These are phyloP conservation scores for Fomitopsis palustris DNA, from an alignment of 1,284 basidiomycete species.

Conservation along the genomic window DNA sequence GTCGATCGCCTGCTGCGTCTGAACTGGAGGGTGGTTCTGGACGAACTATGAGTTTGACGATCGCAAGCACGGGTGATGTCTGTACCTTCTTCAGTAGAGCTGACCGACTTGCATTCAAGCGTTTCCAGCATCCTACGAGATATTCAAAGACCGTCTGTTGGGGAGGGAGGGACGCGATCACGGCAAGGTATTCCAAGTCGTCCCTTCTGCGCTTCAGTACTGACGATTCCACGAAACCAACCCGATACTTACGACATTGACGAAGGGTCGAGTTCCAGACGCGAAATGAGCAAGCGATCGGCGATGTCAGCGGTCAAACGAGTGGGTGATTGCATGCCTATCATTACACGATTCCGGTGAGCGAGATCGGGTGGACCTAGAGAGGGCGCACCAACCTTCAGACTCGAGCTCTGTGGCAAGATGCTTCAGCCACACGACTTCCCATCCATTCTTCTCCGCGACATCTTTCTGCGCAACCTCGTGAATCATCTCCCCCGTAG, in stretches of 20 bases:
- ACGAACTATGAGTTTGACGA: background rate
- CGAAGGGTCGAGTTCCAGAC: slow-evolving; percentile 80
- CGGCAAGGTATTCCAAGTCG: slow-evolving; percentile 76
- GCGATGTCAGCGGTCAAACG: slow-evolving; percentile 55
- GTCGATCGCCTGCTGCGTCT: slow-evolving; percentile 57
- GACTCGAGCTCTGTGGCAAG: slow-evolving; percentile 69
- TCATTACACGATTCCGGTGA: too few species aligned
- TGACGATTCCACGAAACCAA: background rate
- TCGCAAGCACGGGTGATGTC: too few species aligned
- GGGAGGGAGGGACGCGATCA: slow-evolving; percentile 76
- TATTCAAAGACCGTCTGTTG: slow-evolving; percentile 90
- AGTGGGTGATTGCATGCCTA: slow-evolving; percentile 13
- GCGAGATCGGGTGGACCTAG: too few species aligned
- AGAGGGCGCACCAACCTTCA: slow-evolving; percentile 46
- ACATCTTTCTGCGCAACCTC: slow-evolving; percentile 51
- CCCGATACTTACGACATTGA: slow-evolving; percentile 60
- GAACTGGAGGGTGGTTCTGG: slow-evolving; percentile 60
- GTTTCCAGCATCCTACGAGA: slow-evolving; percentile 88
- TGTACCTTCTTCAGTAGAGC: slow-evolving; percentile 60
- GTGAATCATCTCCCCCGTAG: background rate
- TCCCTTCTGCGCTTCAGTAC: slow-evolving; percentile 44
- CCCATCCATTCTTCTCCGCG: slow-evolving; percentile 68
- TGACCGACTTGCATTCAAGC: slow-evolving; percentile 58
- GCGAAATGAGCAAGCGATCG: slow-evolving; percentile 83
- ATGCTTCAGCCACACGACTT: slow-evolving; percentile 81